Base-by-base conservation (phyloP, 2,329 filamentous ascomycete species). In the Incumbomyces lentus region DNA sequence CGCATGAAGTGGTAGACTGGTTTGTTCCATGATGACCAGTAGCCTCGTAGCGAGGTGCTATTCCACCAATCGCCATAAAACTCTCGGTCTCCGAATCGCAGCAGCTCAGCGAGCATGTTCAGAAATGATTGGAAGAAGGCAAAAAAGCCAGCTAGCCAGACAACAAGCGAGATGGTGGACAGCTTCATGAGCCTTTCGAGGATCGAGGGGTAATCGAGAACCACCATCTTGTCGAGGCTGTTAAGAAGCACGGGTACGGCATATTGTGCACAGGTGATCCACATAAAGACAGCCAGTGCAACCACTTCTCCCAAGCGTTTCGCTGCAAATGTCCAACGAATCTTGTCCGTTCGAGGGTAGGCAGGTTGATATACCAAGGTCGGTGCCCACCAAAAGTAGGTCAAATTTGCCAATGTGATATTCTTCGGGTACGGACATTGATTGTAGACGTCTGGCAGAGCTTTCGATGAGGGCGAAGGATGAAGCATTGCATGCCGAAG, bases 21-120 rank as follows among this genome's bases (percentile, higher is more conserved):
- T 63, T 93, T 93, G 68, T 98, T 98, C 92, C 92, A 98, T 1
- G 83, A 85, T 17, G 89, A 81, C 90, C 90, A 95, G 70, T 98
- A 98, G 3, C 76, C 76, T 30, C 89, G 86, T 6, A 96, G 72
- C 54, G 82, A 88, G 46, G 82, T 81, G 53, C 82, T 86, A 61
- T 98, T 98, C 92, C 92, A 98, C 92, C 92, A 98, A 60, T 95
- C 88, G 32, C 86, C 83, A 64, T 98, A 98, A 64, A 98, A 98
- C 44, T 89, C 84, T 26, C 92, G 79, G 63, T 98, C 92, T 14
- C 84, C 92, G 59, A 98, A 98, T 36, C 78, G 76, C 71, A 87
- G 84, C 11, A 96, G 70, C 64, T 98, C 92, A 2, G 90, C 90
- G 16, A 96, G 71, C 0, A 87, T 87, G 60, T 98, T 98, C 41